These are phyloP conservation scores for Tilletia caries DNA, from an alignment of 1,284 basidiomycete genomes.

Conservation along the genomic window DNA sequence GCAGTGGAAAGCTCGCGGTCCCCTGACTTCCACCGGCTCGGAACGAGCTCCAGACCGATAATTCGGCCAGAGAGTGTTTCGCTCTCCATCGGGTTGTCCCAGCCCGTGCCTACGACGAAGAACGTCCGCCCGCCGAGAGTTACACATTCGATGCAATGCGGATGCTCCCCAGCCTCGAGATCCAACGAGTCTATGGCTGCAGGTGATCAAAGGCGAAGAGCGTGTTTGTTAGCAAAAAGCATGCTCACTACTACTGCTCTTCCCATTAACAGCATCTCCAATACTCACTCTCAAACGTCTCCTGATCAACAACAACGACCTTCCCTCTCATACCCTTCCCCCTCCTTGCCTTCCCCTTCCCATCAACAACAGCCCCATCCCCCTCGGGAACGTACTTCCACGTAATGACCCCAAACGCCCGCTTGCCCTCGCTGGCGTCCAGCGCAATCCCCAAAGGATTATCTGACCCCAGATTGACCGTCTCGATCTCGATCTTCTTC, in stretches of 20 bases:
- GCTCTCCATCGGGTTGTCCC: slow-evolving; percentile 18
- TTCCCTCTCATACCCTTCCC: background rate
- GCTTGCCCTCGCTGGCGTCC: background rate
- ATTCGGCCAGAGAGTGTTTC: slow-evolving; percentile 37
- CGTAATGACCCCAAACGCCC: slow-evolving; percentile 4
- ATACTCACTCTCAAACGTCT: slow-evolving; percentile 4
- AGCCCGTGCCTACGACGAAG: slow-evolving; percentile 46
- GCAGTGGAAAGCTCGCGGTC: background rate
- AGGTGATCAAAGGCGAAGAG: slow-evolving; percentile 5
- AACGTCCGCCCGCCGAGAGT: slow-evolving; percentile 19
- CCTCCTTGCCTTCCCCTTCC: background rate
- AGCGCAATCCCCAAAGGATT: background rate
- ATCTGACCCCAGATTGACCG: background rate
- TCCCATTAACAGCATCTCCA: no score
- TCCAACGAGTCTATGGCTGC: slow-evolving; percentile 24
- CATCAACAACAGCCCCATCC: slow-evolving; percentile 3
- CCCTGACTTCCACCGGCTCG: background rate
- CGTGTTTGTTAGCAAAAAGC: background rate
- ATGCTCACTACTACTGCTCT: no score
- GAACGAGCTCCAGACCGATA: slow-evolving; percentile 26
- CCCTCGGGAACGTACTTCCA: background rate
- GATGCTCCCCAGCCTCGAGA: slow-evolving; percentile 39
- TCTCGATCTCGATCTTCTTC: slow-evolving; percentile 8
- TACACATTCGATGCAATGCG: slow-evolving; percentile 36
- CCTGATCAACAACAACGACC: slow-evolving; percentile 2